Evolutionary conservation across 306 rosid species (phyloP).

Genomic region (Castanopsis chinensis): DNA sequence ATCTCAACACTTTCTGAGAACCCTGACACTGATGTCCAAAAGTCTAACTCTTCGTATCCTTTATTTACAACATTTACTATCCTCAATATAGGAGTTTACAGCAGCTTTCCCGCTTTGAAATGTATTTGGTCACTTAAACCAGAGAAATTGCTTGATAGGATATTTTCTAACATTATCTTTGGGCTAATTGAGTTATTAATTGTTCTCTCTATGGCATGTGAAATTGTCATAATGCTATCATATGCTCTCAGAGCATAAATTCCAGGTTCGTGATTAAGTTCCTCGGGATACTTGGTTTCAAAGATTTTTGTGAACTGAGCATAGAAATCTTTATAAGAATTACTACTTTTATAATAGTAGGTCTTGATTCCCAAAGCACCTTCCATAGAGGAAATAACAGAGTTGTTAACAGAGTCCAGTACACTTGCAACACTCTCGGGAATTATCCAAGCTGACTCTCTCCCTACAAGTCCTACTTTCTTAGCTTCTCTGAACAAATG

Average conservation of each 20-base stretch:
- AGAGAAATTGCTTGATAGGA: constrained; percentile 29
- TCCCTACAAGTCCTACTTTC: constrained; percentile 41
- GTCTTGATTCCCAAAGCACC: constrained; percentile 73
- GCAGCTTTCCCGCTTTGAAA: constrained; percentile 39
- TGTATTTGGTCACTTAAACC: constrained; percentile 57
- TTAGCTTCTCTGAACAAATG: constrained; percentile 56
- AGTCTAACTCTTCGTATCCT: constrained; percentile 45
- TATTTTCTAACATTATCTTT: constrained; percentile 11
- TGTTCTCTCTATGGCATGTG: constrained; percentile 43
- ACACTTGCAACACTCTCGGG: constrained; percentile 53
- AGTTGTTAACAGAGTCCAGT: constrained; percentile 41
- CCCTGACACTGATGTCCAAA: constrained; percentile 43
- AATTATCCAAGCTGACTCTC: constrained; percentile 61
- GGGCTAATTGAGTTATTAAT: constrained; percentile 9
- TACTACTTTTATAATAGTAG: constrained; percentile 30
- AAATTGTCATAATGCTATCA: constrained; percentile 48
- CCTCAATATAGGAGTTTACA: constrained; percentile 31
- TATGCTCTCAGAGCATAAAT: constrained; percentile 59
- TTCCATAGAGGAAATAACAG: constrained; percentile 47
- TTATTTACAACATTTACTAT: constrained; percentile 48
- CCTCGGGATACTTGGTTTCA: constrained; percentile 26
- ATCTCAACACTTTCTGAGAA: constrained; percentile 23
- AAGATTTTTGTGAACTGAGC: constrained; percentile 35
- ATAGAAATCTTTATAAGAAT: constrained; percentile 40
- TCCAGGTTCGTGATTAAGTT: constrained; percentile 47